Evolutionary conservation across 1,284 basidiomycete species (phyloP), one percentile per base, ranked within the genome.

Genomic region (Ganoderma lucidum): DNA sequence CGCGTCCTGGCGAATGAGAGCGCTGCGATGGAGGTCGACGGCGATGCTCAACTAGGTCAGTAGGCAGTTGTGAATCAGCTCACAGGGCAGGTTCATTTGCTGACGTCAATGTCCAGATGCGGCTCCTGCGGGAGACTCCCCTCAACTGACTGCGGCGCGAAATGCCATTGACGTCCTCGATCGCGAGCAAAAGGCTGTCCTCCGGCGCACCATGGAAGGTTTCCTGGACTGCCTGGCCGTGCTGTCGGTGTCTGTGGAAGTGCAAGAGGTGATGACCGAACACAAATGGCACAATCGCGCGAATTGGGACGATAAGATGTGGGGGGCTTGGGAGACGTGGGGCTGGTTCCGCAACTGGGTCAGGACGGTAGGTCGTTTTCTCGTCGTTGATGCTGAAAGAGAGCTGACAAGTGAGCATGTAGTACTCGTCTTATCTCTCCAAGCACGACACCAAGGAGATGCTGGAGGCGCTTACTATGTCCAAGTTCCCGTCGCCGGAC

Each of bases 261-360:
- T 0, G 14, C 37, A 41, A 81, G 82, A 81, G 37, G 87, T 90
- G 59, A 84, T 90, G 56, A 83, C 84, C 2, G 88, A 90, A 73
- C 81, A 84, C 15, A 85, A 88, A 0, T 95, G 93, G 93, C 83
- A 88, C 58, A 87, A 87, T 64, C 89, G 92, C n/a, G 83, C 81
- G 6, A 86, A 83, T 55, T 94, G 93, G 93, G 83, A 83, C 45
- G 83, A 87, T 53, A 85, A 88, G 35, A 88, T 92, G 67, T 96
- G 95, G 94, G 85, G 86, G 75, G 83, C 86, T 4, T 95, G 93
- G 93, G 91, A 93, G 80, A 92, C 91, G 0, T 94, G 93, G 91
- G 90, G 92, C 6, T 96, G 94, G 94, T 95, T 93, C 75, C 84
- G 92, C 69, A 93, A 96, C 75, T 95, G 95, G 82, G 93, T 92